Percentiles rank a stretch among this genome's conserved stretches.
These are phyloP conservation scores for Aspergillus ellipticus DNA, from an alignment of 495 filamentous ascomycete genomes.

Conservation along the genomic window DNA sequence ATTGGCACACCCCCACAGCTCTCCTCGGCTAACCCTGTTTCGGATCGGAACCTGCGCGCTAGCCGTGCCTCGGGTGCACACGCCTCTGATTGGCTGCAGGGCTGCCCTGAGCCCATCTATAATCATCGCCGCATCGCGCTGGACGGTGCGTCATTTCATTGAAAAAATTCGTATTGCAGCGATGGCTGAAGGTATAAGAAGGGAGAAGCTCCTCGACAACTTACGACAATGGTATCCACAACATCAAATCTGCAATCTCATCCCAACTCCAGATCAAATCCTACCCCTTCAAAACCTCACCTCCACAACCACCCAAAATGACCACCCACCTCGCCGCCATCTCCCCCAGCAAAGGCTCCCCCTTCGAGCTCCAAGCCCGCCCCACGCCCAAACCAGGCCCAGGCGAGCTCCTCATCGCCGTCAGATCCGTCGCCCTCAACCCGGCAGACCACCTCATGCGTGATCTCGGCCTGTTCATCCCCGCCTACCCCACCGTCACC, in stretches of 20 bases:
- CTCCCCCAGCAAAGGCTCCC: conserved; percentile 26
- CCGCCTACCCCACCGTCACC: conserved; percentile 40
- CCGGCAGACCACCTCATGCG: conserved; percentile 40
- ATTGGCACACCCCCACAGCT: too few relatives aligned
- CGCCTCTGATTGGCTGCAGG: conserved; percentile 26
- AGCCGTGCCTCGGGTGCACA: conserved; percentile 24
- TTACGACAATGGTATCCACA: not conserved
- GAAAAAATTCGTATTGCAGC: not conserved
- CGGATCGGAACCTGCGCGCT: conserved; percentile 19
- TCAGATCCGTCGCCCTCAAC: conserved; percentile 50
- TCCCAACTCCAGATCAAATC: conserved; percentile 2
- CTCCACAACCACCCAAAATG: conserved; percentile 20
- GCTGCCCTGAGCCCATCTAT: not conserved
- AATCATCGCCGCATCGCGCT: too few relatives aligned
- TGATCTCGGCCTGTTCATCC: conserved; percentile 36
- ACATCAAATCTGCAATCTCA: too few relatives aligned
- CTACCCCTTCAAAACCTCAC: not conserved
- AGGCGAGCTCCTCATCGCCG: conserved; percentile 44
- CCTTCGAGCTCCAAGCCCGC: conserved; percentile 31
- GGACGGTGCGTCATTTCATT: not conserved
- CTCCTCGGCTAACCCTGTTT: conserved; percentile 24
- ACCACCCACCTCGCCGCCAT: conserved; percentile 42
- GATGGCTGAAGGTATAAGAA: conserved; percentile 17
- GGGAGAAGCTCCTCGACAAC: conserved; percentile 6
- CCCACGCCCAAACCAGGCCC: conserved; percentile 42